A percentile compares a stretch with the other conserved stretches of the same genome.
Conservation (phyloP, 306 rosid genomes). For the Begonia masoniana region DNA sequence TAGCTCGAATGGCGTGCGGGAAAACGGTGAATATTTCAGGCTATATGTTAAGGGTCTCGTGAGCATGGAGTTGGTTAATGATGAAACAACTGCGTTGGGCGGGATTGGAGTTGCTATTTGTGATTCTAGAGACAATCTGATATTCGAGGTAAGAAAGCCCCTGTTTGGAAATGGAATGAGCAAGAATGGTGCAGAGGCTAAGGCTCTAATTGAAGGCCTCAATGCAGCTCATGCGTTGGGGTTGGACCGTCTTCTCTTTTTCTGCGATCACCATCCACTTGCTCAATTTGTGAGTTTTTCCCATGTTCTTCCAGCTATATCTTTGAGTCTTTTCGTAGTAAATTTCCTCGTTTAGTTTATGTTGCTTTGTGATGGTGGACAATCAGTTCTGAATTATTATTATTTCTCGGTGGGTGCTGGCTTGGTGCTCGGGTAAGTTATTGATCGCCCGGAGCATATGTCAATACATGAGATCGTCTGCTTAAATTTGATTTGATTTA, state of each 20-base stretch:
- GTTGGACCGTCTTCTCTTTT: constrained; percentile 14
- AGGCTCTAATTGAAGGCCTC: constrained; percentile 32
- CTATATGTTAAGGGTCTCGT: constrained; percentile 38
- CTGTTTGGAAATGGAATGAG: constrained; percentile 14
- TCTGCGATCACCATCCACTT: constrained; percentile 22
- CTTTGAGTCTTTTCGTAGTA: too few species aligned
- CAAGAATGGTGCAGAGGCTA: constrained; percentile 20
- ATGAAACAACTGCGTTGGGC: constrained; percentile 22
- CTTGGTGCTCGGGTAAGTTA: too few species aligned
- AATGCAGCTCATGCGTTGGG: constrained; percentile 20
- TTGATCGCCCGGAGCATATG: too few species aligned
- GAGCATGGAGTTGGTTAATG: constrained; percentile 34
- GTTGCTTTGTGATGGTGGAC: too few species aligned
- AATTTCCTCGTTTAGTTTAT: too few species aligned
- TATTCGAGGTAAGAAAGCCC: constrained; percentile 28
- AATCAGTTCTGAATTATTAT: too few species aligned
- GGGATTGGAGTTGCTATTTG: constrained; percentile 33
- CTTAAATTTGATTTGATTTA: too few species aligned
- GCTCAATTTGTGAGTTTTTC: constrained; percentile 29
- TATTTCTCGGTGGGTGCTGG: too few species aligned
- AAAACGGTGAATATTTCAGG: constrained; percentile 15
- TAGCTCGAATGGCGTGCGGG: neutral
- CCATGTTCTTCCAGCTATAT: too few species aligned
- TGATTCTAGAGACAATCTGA: constrained; percentile 21
- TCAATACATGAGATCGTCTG: too few species aligned